phyloP scores from a whole-genome alignment of 495 filamentous ascomycete species.

The Antarctomyces pellizariae region DNA sequence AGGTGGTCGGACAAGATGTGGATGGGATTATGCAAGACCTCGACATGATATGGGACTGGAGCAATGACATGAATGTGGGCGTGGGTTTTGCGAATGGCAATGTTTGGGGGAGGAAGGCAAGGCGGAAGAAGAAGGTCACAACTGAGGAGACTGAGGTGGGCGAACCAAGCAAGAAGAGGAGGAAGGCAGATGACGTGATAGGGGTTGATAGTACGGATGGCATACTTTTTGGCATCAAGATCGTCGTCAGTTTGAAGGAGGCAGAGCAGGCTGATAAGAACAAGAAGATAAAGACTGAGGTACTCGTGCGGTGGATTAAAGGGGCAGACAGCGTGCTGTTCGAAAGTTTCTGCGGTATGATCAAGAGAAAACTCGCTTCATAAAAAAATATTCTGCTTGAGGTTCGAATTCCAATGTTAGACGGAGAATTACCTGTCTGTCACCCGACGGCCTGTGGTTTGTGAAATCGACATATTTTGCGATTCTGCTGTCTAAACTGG shows the following conservation, averaged over 20 bases:
- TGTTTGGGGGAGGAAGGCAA: constrained; percentile 50
- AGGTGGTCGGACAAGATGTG: constrained; percentile 12
- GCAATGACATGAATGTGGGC: constrained; percentile 18
- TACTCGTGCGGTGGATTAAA: constrained; percentile 48
- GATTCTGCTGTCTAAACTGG: too few relatives aligned
- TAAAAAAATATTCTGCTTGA: too few relatives aligned
- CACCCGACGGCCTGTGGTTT: too few relatives aligned
- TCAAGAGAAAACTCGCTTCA: constrained; percentile 25
- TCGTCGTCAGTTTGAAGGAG: too few relatives aligned
- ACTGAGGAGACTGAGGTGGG: constrained; percentile 1
- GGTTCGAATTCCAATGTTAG: too few relatives aligned
- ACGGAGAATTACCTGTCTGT: too few relatives aligned
- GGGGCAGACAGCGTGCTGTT: constrained; percentile 56
- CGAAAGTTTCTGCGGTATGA: constrained; percentile 71
- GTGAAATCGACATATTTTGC: too few relatives aligned
- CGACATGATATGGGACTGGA: constrained; percentile 29
- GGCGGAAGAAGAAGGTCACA: constrained; percentile 20
- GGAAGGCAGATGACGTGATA: constrained; percentile 9
- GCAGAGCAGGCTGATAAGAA: constrained; percentile 2
- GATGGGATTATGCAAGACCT: constrained; percentile 20
- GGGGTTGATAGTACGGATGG: constrained; percentile 11
- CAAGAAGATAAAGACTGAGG: constrained; percentile 4
- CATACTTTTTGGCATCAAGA: constrained; percentile 22
- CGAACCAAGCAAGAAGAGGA: constrained; percentile 5
- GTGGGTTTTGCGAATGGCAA: constrained; percentile 34